These are phyloP conservation scores for Trypanosomatidae sp. DNA, from an alignment of 208 protist genomes.

Conservation along the genomic window DNA sequence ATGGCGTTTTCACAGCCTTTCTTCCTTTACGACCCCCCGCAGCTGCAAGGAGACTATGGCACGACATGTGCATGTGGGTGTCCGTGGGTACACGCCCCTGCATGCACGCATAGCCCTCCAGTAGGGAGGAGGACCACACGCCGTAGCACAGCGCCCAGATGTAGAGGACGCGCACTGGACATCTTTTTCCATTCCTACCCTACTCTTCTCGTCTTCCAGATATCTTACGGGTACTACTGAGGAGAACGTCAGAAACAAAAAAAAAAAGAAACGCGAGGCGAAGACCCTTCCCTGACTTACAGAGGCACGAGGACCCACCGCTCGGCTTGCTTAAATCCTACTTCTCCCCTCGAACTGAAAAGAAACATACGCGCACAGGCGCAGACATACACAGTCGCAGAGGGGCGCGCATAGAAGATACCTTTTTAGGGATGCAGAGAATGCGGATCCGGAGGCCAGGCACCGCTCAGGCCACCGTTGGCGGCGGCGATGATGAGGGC, in stretches of 20 bases:
- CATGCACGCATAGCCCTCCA: background rate
- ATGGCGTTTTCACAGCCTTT: background rate
- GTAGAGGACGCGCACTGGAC: background rate
- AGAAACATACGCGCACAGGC: background rate
- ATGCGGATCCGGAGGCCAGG: slow-evolving; percentile 83
- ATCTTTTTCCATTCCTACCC: background rate
- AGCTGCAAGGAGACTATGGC: background rate
- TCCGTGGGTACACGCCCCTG: background rate
- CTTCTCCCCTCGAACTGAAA: background rate
- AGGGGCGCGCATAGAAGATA: background rate
- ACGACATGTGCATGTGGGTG: background rate
- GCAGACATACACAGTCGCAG: background rate
- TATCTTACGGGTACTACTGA: slow-evolving; percentile 8
- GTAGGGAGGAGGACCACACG: background rate
- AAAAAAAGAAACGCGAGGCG: background rate
- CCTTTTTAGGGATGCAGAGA: slow-evolving; percentile 65
- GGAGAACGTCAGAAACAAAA: too few relatives aligned
- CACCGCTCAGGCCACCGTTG: slow-evolving; percentile 78
- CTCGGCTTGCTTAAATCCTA: background rate
- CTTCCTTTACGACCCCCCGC: background rate
- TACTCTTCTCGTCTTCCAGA: background rate
- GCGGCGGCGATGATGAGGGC: slow-evolving; percentile 77
- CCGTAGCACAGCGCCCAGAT: background rate
- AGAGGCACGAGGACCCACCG: background rate
- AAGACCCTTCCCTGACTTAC: background rate